Evolutionary conservation across 371 early-diverging fungal genomes (phyloP).

Genomic region (Apophysomyces ossiformis): DNA sequence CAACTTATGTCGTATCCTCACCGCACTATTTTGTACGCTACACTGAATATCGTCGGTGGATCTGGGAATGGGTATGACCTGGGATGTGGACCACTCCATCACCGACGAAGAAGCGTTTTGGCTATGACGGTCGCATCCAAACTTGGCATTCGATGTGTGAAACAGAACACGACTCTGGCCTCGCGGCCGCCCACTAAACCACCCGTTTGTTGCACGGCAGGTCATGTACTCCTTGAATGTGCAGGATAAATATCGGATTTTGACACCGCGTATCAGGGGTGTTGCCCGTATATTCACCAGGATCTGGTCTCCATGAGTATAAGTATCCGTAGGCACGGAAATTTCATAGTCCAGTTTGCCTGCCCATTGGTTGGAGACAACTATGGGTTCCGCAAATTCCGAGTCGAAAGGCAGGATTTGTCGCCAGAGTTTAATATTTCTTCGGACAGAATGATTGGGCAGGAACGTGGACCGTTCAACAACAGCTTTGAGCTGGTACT

Average conservation of each 20-base stretch:
- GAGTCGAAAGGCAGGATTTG: conserved; percentile 29
- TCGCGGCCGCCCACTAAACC: conserved; percentile 34
- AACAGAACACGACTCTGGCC: conserved; percentile 39
- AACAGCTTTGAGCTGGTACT: conserved; percentile 45
- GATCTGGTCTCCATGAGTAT: conserved; percentile 43
- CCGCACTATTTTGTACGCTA: conserved; percentile 41
- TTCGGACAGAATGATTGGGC: conserved; percentile 28
- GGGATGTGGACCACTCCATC: conserved; percentile 36
- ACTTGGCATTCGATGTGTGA: conserved; percentile 31
- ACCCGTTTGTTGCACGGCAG: conserved; percentile 32
- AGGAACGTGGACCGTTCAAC: conserved; percentile 41
- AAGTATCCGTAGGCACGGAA: conserved; percentile 40
- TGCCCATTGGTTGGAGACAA: conserved; percentile 42
- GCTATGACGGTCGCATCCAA: conserved; percentile 19
- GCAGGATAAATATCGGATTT: conserved; percentile 38
- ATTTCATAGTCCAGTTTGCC: conserved; percentile 50
- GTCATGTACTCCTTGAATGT: conserved; percentile 47
- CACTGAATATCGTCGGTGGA: conserved; percentile 35
- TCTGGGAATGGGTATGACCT: conserved; percentile 29
- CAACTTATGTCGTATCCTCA: conserved; percentile 50
- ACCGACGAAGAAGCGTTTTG: conserved; percentile 8
- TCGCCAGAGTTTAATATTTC: conserved; percentile 31
- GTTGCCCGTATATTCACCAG: conserved; percentile 40
- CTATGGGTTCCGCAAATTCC: conserved; percentile 42
- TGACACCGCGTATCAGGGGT: conserved; percentile 31